Conservation (phyloP, 2,329 filamentous ascomycete species). For the Trichoderma polysporum region DNA sequence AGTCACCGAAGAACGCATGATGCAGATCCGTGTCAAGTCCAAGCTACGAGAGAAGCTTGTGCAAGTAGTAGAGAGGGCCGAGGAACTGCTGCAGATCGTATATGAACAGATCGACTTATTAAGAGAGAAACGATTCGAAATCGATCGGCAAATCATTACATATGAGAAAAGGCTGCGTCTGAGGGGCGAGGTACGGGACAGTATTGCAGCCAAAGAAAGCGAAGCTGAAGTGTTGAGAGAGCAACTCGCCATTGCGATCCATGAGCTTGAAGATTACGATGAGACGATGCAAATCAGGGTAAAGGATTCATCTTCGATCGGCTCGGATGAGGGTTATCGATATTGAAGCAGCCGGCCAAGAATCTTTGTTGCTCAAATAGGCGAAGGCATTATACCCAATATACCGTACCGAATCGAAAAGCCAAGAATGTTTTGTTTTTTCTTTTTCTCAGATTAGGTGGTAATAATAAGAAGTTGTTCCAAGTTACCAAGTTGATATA, state of each 20-base stretch:
- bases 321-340: background rate
- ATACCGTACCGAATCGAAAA: background rate
- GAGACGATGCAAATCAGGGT: background rate
- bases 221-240: conserved; percentile 1
- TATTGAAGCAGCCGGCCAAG: background rate
- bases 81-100: background rate
- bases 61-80: background rate
- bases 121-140: background rate
- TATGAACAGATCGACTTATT: background rate
- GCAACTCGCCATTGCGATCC: background rate
- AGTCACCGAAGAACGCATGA: background rate
- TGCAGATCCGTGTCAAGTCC: background rate
- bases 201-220: background rate
- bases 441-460: no score
- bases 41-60: background rate
- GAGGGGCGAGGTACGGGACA: background rate
- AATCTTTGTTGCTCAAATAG: background rate
- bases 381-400: background rate
- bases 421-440: no score
- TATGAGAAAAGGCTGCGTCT: background rate
- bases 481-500: no score
- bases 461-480: no score
- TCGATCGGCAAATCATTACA: conserved; percentile 1
- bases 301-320: background rate
- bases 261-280: background rate